Evolutionary conservation across 148 eudicot species (phyloP).

Genomic region (Persicaria tinctoria): DNA sequence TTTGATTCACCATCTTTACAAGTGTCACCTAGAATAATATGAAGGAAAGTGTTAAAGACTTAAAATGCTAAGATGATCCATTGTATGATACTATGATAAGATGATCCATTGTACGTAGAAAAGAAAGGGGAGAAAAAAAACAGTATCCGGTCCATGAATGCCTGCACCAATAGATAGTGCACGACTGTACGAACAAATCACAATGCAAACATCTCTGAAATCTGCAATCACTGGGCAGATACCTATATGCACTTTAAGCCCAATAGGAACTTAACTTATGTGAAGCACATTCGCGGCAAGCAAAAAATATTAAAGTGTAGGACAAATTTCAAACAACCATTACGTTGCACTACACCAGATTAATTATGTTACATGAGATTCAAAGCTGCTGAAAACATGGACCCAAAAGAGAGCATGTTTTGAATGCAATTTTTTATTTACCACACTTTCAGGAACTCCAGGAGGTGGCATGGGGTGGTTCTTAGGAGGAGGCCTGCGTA

Average conservation of each 20-base stretch:
- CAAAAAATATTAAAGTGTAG: background rate
- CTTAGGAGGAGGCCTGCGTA: constrained; percentile 79
- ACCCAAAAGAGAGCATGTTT: background rate
- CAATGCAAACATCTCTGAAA: background rate
- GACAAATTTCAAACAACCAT: background rate
- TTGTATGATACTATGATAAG: background rate
- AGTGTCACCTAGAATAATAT: constrained; percentile 8
- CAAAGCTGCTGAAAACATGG: background rate
- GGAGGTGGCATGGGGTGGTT: constrained; percentile 81
- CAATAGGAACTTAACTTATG: background rate
- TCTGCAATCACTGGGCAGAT: too few relatives aligned
- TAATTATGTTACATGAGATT: background rate
- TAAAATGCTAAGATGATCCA: background rate
- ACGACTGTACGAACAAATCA: too few relatives aligned
- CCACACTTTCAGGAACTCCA: constrained; percentile 99
- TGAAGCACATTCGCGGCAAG: background rate
- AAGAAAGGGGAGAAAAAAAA: too few relatives aligned
- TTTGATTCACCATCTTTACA: constrained; percentile 18
- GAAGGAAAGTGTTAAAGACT: background rate
- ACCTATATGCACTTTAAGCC: too few relatives aligned
- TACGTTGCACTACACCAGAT: background rate
- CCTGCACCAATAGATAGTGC: too few relatives aligned
- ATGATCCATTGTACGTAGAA: too few relatives aligned
- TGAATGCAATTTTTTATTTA: constrained; percentile 23
- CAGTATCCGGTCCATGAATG: too few relatives aligned